Percentiles rank a stretch among this genome's conserved stretches.
These are phyloP conservation scores for Gaertneriomyces sp. DNA, from an alignment of 192 early-diverging fungal genomes.

Conservation along the genomic window DNA sequence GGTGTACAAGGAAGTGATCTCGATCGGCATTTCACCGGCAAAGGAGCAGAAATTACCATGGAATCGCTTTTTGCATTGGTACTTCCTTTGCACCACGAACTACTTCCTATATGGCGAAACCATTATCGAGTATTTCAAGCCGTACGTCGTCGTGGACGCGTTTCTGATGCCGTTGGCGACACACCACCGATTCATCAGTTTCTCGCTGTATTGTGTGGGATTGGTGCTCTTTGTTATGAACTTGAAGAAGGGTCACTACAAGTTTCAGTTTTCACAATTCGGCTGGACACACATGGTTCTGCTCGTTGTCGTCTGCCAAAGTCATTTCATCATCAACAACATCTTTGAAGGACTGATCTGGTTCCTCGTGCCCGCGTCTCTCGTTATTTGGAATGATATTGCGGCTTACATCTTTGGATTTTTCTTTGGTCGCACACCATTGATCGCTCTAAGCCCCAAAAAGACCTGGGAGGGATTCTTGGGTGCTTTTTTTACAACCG, in stretches of 20 bases:
- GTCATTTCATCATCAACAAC: slow-evolving; percentile 96
- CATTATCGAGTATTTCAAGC: slow-evolving; percentile 84
- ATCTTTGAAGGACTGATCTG: slow-evolving; percentile 97
- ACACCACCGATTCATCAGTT: slow-evolving; percentile 92
- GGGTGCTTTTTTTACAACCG: slow-evolving; percentile 79
- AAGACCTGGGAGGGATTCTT: slow-evolving; percentile 98
- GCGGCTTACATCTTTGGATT: slow-evolving; percentile 94
- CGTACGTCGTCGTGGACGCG: slow-evolving; percentile 77
- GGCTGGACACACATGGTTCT: slow-evolving; percentile 97
- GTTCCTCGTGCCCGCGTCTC: slow-evolving; percentile 85
- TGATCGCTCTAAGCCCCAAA: slow-evolving; percentile 94
- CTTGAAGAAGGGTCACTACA: slow-evolving; percentile 88
- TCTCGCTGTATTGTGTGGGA: slow-evolving; percentile 80
- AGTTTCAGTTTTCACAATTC: slow-evolving; percentile 94
- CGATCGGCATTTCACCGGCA: slow-evolving; percentile 76
- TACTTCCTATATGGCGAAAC: slow-evolving; percentile 95
- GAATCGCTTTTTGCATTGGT: slow-evolving; percentile 88
- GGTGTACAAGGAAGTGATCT: slow-evolving; percentile 93
- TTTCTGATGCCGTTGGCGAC: slow-evolving; percentile 79
- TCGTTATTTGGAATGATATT: slow-evolving; percentile 95
- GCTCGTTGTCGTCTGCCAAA: slow-evolving; percentile 85
- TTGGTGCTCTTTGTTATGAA: slow-evolving; percentile 93
- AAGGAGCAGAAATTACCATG: slow-evolving; percentile 83
- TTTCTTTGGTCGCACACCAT: slow-evolving; percentile 86
- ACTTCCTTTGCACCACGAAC: slow-evolving; percentile 84